Conservation (phyloP, 2,329 filamentous ascomycete species). For the Coleophoma cylindrospora region DNA sequence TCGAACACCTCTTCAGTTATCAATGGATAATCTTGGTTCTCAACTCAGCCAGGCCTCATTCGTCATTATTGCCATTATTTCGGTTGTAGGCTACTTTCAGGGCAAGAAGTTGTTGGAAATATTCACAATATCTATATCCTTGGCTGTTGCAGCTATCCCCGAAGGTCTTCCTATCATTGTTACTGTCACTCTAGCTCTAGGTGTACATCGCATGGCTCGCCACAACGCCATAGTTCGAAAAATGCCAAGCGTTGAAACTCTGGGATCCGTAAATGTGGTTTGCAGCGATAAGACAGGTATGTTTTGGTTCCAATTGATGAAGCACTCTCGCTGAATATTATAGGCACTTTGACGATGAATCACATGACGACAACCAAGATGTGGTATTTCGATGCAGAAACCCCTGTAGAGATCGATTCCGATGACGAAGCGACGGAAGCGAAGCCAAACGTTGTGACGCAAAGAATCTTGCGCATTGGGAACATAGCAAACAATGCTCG, state of each 20-base stretch:
- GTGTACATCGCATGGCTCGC: conserved; percentile 93
- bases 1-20: conserved; percentile 85
- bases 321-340: too few species aligned
- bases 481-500: conserved; percentile 96
- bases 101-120: conserved; percentile 89
- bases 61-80: conserved; percentile 87
- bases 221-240: conserved; percentile 92
- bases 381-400: conserved; percentile 79
- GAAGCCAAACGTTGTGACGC: conserved; percentile 66
- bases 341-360: conserved; percentile 88
- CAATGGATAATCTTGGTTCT: conserved; percentile 95
- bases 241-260: conserved; percentile 93
- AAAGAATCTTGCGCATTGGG: conserved; percentile 81
- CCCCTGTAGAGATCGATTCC: conserved; percentile 40
- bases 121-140: conserved; percentile 94
- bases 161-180: conserved; percentile 98
- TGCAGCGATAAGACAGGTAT: conserved; percentile 94
- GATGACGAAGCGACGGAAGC: conserved; percentile 49
- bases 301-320: conserved; percentile 2
- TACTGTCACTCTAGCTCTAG: conserved; percentile 90
- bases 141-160: conserved; percentile 93
- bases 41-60: conserved; percentile 97
- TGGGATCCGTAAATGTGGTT: conserved; percentile 99
- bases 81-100: conserved; percentile 82
- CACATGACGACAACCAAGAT: conserved; percentile 97